Base-by-base conservation (phyloP, 2,329 filamentous ascomycete genomes). In the Clathrospora elynae region DNA sequence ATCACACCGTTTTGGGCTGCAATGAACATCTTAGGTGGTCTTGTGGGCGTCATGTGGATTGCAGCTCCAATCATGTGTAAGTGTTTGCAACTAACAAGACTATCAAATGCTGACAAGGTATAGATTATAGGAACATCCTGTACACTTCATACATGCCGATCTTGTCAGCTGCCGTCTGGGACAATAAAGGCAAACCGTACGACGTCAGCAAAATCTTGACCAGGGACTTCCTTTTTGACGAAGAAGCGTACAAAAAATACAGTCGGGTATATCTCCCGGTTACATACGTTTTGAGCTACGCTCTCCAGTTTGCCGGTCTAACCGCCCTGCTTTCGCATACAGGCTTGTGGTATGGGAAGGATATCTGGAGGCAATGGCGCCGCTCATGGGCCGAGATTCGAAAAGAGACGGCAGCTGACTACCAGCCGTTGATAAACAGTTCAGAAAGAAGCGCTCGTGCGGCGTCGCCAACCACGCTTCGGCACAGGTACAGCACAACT, bases 101-200 rank as follows among this genome's bases (percentile, higher is more conserved):
- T 20, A 13, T 17, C 12, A 30, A 6, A 13, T 23, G n/a, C 42
- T 64, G 3, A 57, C 36, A 18, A 5, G 8, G 1, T 10, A 6
- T 39, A 76, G 73, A 92, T 70, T 95, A 93, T 70, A 76, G 77
- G 61, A 93, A 93, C 57, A 75, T 87, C 40, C 82, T 91, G 56
- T 92, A 85, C 69, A 88, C 88, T 1, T 86, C 87, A 0, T 95
- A 90, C 64, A 87, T 95, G 82, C 90, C 90, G 0, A 91, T 95
- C 26, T 77, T 95, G 6, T 95, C 90, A 1, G 82, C 87, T 0
- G 83, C 86, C 4, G 89, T 95, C 1, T 95, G 92, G 62, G 90
- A 95, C 70, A 92, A 95, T 59, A 87, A 79, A 1, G 90, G 88
- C 9, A 78, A 85, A 14, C 80, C 87, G 17, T 95, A 95, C 72